phyloP scores from a whole-genome alignment of 352 stramenopile species.

The Globisporangium parvum region DNA sequence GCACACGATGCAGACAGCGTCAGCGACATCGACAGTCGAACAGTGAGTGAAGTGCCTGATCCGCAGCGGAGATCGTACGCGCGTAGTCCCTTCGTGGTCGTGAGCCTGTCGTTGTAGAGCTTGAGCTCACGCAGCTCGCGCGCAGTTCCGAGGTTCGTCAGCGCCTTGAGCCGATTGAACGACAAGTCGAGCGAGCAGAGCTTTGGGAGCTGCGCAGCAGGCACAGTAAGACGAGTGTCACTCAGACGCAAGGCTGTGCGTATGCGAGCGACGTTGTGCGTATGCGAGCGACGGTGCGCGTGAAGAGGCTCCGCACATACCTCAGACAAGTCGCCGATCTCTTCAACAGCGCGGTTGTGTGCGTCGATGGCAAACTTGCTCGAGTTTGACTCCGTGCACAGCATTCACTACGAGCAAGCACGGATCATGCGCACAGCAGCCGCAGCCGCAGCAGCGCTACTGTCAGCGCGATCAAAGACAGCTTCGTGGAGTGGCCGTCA shows the following conservation, averaged over 20 bases:
- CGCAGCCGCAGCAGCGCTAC: background rate
- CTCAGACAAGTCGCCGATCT: slow-evolving; percentile 60
- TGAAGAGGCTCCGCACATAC: slow-evolving; percentile 12
- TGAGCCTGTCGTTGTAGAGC: slow-evolving; percentile 79
- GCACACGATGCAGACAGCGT: too few species aligned
- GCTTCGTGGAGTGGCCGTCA: too few species aligned
- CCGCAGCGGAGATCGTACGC: slow-evolving; percentile 26
- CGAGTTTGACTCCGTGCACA: slow-evolving; percentile 65
- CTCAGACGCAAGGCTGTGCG: background rate
- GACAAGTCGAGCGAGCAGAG: slow-evolving; percentile 73
- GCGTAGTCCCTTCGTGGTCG: slow-evolving; percentile 40
- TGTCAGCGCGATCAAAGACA: background rate
- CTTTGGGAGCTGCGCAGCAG: slow-evolving; percentile 45
- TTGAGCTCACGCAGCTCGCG: slow-evolving; percentile 69
- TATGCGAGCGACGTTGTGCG: background rate
- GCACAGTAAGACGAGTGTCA: background rate
- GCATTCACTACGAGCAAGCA: slow-evolving; percentile 15
- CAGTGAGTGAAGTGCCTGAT: too few species aligned
- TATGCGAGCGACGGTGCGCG: background rate
- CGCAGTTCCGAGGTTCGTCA: slow-evolving; percentile 54
- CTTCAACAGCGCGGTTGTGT: slow-evolving; percentile 59
- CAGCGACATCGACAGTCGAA: too few species aligned
- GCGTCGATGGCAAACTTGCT: slow-evolving; percentile 78
- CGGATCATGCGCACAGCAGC: background rate
- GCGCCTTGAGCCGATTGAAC: slow-evolving; percentile 58